These are phyloP conservation scores for Sapria himalayana DNA, from an alignment of 345 rosid species.

Conservation along the genomic window DNA sequence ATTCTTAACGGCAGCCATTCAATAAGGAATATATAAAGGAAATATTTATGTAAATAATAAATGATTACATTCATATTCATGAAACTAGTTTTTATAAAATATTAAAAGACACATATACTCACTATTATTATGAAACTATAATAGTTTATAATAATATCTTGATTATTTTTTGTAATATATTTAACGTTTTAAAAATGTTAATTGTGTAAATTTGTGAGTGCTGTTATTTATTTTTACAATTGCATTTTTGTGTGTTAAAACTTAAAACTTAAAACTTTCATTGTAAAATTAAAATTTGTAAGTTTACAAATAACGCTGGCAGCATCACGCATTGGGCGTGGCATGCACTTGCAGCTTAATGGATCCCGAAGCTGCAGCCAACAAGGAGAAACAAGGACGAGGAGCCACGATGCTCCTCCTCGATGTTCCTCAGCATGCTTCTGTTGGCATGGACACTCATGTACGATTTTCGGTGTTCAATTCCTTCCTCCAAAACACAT, in stretches of 20 bases:
- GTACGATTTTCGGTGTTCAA: conserved; percentile 9
- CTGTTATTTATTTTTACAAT: background rate
- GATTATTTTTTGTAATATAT: too few species aligned
- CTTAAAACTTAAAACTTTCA: background rate
- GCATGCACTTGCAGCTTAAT: too few species aligned
- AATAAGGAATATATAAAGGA: too few species aligned
- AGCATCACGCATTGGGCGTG: too few species aligned
- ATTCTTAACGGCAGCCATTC: too few species aligned
- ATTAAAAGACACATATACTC: too few species aligned
- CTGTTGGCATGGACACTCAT: conserved; percentile 74
- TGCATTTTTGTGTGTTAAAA: background rate
- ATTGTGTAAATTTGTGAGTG: background rate
- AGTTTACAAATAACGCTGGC: background rate
- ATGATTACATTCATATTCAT: too few species aligned
- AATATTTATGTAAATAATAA: too few species aligned
- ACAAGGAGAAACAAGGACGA: conserved; percentile 45
- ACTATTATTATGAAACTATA: too few species aligned
- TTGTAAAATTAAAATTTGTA: background rate
- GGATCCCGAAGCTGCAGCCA: conserved; percentile 69
- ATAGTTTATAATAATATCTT: too few species aligned
- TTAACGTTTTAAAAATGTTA: too few species aligned
- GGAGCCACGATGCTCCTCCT: conserved; percentile 70
- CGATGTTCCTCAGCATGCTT: conserved; percentile 69
- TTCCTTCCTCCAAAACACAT: conserved; percentile 3
- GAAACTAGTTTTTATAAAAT: too few species aligned